Conservation (phyloP, 257 asterid species). For the Petunia secreta region DNA sequence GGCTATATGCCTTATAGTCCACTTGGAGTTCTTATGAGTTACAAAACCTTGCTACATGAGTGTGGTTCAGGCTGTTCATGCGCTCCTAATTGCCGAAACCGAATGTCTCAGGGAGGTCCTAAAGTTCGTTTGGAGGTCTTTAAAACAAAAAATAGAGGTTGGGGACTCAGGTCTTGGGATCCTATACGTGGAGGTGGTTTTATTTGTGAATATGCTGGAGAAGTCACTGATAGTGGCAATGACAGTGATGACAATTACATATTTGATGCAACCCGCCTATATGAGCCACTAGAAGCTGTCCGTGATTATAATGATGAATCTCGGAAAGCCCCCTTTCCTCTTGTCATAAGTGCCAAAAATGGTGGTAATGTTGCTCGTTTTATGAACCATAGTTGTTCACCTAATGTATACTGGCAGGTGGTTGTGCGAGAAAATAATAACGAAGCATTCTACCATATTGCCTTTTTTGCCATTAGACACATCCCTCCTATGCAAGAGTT, state of each 20-base stretch:
- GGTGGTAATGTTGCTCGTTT: conserved; percentile 88
- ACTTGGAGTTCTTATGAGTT: conserved; percentile 60
- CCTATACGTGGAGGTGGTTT: conserved; percentile 83
- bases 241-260: conserved; percentile 53
- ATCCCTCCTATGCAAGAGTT: conserved; percentile 97
- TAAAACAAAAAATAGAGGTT: conserved; percentile 78
- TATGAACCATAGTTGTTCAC: conserved; percentile 94
- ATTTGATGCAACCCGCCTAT: conserved; percentile 80
- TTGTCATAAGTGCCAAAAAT: conserved; percentile 63
- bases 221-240: conserved; percentile 47
- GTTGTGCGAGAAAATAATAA: conserved; percentile 67
- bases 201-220: conserved; percentile 96
- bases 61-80: conserved; percentile 75
- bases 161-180: conserved; percentile 99
- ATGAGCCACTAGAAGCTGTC: conserved; percentile 54
- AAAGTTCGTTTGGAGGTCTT: conserved; percentile 79
- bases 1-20: conserved; percentile 68
- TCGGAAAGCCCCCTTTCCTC: conserved; percentile 68
- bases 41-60: conserved; percentile 63
- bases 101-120: conserved; percentile 75
- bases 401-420: conserved; percentile 85
- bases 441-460: conserved; percentile 69
- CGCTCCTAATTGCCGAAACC: conserved; percentile 74
- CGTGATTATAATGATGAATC: conserved; percentile 45
- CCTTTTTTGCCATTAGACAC: conserved; percentile 80